These are phyloP conservation scores for Candida silvicultrix DNA, from an alignment of 805 yeast species.

Conservation along the genomic window DNA sequence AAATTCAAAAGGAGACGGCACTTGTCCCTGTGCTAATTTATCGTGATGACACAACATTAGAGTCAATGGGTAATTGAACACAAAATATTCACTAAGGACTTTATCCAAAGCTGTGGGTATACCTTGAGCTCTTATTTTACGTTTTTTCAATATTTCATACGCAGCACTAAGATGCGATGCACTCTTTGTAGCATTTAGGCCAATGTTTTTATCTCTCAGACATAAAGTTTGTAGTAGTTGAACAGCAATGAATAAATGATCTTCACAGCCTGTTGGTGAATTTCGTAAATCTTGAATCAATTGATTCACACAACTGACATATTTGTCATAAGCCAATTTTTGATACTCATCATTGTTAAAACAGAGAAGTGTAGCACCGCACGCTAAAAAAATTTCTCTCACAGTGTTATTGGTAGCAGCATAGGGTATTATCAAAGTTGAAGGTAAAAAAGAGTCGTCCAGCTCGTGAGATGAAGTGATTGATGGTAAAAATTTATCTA, in stretches of 20 bases:
- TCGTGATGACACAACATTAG: conserved; percentile 19
- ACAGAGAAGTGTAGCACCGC: conserved; percentile 21
- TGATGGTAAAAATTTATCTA: conserved; percentile 15
- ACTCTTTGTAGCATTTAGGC: conserved; percentile 19
- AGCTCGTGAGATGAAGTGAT: conserved; percentile 17
- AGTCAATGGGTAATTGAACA: conserved; percentile 19
- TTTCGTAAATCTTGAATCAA: conserved; percentile 14
- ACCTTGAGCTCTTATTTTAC: not conserved
- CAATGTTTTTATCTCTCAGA: conserved; percentile 20
- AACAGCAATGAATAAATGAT: conserved; percentile 18
- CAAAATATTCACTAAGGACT: conserved; percentile 18
- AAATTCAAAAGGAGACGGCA: conserved; percentile 21
- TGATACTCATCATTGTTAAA: conserved; percentile 13
- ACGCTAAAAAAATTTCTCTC: conserved; percentile 18
- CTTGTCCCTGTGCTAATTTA: conserved; percentile 9
- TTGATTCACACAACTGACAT: conserved; percentile 13
- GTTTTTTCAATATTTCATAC: conserved; percentile 20
- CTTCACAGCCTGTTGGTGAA: conserved; percentile 18
- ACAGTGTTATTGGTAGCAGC: conserved; percentile 12
- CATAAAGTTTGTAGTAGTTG: conserved; percentile 21
- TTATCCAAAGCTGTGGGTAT: conserved; percentile 11
- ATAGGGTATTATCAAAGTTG: conserved; percentile 13
- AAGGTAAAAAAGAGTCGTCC: conserved; percentile 14
- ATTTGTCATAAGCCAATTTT: conserved; percentile 12
- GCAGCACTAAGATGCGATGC: conserved; percentile 21